These are phyloP conservation scores for Cercis canadensis DNA, from an alignment of 306 rosid genomes.

Conservation along the genomic window DNA sequence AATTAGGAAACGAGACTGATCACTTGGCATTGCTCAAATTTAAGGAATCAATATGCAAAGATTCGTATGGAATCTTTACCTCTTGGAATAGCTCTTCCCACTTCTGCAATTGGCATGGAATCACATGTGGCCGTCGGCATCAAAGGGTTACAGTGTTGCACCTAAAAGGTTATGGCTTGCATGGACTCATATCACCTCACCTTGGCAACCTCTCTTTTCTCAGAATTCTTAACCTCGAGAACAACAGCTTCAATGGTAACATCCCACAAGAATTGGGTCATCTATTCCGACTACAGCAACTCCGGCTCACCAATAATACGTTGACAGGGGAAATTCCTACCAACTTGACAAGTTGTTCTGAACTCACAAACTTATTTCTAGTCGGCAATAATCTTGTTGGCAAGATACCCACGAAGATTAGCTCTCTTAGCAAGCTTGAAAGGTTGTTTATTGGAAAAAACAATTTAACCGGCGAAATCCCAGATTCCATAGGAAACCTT, in stretches of 20 bases:
- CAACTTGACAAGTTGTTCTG: constrained; percentile 25
- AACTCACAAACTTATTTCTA: background rate
- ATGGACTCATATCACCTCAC: constrained; percentile 35
- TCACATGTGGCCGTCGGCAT: constrained; percentile 25
- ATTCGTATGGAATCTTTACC: constrained; percentile 3
- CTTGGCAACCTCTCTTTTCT: constrained; percentile 37
- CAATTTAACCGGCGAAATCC: constrained; percentile 26
- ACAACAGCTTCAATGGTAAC: constrained; percentile 5
- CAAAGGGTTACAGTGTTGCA: constrained; percentile 23
- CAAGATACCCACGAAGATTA: background rate
- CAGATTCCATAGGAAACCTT: constrained; percentile 29
- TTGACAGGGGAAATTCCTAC: constrained; percentile 26
- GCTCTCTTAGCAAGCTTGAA: background rate
- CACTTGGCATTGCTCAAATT: constrained; percentile 24
- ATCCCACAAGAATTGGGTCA: constrained; percentile 32
- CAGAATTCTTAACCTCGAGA: background rate
- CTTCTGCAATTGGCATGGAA: constrained; percentile 40
- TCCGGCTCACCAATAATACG: background rate
- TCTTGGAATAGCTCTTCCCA: constrained; percentile 33
- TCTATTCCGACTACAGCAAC: constrained; percentile 3
- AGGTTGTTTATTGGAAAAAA: background rate
- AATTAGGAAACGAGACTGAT: background rate
- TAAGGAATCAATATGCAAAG: background rate
- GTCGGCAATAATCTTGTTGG: background rate
- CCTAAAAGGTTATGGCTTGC: background rate